phyloP scores from a whole-genome alignment of 331 rosid species.

The Phaseolus coccineus region DNA sequence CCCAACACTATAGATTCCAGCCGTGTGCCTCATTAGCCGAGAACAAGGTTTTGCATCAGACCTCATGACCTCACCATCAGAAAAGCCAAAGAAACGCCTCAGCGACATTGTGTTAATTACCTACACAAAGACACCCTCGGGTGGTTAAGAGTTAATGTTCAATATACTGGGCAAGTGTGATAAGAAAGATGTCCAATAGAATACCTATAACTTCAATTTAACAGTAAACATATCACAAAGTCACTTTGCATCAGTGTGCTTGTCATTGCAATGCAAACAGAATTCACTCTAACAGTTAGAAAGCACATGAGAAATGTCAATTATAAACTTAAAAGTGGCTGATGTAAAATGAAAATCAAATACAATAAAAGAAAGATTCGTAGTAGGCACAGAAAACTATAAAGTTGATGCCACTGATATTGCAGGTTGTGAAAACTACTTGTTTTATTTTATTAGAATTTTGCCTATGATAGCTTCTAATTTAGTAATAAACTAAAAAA shows the following conservation, averaged over 20 bases:
- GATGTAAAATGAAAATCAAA: conserved; percentile 2
- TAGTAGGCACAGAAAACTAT: neutral
- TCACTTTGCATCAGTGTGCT: neutral
- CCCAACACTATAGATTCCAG: conserved; percentile 80
- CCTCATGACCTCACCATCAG: conserved; percentile 92
- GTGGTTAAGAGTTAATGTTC: neutral
- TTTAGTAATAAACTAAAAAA: neutral
- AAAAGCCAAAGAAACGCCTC: conserved; percentile 74
- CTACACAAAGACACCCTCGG: conserved; percentile 27
- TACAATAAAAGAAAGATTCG: neutral
- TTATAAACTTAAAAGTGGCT: neutral
- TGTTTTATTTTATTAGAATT: neutral
- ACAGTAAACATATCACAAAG: conserved; percentile 20
- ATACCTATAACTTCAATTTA: neutral
- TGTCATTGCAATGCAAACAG: neutral
- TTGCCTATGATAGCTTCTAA: neutral
- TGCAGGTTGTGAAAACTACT: neutral
- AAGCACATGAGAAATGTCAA: conserved; percentile 24
- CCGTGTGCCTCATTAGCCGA: conserved; percentile 85
- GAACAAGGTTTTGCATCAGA: conserved; percentile 89
- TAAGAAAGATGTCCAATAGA: neutral
- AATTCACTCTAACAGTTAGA: conserved; percentile 48
- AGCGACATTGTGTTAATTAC: conserved; percentile 65
- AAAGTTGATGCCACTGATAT: neutral
- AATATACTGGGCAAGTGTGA: neutral